Evolutionary conservation across 768 basidiomycete genomes (phyloP).

Genomic region (Hericium erinaceus): DNA sequence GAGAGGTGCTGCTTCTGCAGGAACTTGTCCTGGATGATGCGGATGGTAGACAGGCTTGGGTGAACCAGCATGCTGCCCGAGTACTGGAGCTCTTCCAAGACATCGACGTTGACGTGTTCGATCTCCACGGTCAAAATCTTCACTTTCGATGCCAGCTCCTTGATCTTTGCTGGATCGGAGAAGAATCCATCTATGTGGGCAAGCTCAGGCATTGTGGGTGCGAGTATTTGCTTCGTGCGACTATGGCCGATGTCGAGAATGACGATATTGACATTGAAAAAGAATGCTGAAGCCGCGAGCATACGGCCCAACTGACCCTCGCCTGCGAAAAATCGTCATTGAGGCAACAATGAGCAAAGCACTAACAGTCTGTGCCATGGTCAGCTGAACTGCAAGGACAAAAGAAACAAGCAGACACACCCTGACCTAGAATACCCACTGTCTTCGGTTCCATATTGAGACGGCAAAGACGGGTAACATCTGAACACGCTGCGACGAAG

Average conservation of each 20-base stretch:
- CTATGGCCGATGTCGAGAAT: conserved; percentile 76
- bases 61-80: conserved; percentile 34
- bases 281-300: conserved; percentile 83
- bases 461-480: too few species aligned
- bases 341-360: background rate
- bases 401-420: conserved; percentile 16
- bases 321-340: conserved; percentile 35
- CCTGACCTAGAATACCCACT: conserved; percentile 30
- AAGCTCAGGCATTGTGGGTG: conserved; percentile 38
- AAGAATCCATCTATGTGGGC: conserved; percentile 86
- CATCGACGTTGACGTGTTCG: conserved; percentile 82
- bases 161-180: conserved; percentile 68
- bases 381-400: background rate
- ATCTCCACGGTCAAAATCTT: conserved; percentile 94
- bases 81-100: conserved; percentile 53
- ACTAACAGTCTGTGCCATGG: background rate
- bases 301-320: conserved; percentile 97
- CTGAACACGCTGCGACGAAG: too few species aligned
- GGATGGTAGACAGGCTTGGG: conserved; percentile 75
- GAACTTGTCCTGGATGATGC: conserved; percentile 75
- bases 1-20: conserved; percentile 48
- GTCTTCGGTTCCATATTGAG: conserved; percentile 3
- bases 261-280: conserved; percentile 74
- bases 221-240: conserved; percentile 85
- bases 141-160: conserved; percentile 66